phyloP scores from a whole-genome alignment of 306 rosid genomes.

The Cucumis hystrix region DNA sequence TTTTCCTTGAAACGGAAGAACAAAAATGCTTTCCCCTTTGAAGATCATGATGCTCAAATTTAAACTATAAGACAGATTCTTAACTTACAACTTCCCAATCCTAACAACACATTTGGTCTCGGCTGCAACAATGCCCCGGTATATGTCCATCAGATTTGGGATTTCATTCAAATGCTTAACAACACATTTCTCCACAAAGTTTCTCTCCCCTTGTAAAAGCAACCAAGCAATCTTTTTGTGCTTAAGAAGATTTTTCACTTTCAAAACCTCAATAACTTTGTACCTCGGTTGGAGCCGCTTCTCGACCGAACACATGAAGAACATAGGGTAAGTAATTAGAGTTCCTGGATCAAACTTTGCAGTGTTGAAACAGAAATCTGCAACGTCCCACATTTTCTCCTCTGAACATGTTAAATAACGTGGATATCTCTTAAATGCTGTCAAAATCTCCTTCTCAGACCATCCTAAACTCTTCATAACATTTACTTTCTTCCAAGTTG shows the following conservation, averaged over 20 bases:
- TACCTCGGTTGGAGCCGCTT: constrained; percentile 5
- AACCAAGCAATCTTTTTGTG: not conserved
- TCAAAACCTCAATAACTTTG: constrained; percentile 9
- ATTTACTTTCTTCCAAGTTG: no score
- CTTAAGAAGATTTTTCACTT: not conserved
- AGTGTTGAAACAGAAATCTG: no score
- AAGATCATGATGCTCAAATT: not conserved
- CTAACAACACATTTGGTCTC: not conserved
- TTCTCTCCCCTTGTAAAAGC: not conserved
- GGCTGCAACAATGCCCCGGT: not conserved
- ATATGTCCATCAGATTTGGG: constrained; percentile 5
- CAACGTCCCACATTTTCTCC: no score
- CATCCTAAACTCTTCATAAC: no score
- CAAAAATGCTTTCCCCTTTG: not conserved
- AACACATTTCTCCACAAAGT: not conserved
- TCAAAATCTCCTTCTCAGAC: no score
- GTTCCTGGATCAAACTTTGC: not conserved
- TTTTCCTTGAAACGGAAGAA: not conserved
- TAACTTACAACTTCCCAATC: not conserved
- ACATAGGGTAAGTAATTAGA: not conserved
- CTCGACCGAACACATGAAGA: not conserved
- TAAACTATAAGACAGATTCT: not conserved
- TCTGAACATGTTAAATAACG: no score
- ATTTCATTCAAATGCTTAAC: constrained; percentile 1
- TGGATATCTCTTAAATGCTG: no score